Base-by-base conservation (phyloP, 805 yeast genomes). In the Candida golubevii region DNA sequence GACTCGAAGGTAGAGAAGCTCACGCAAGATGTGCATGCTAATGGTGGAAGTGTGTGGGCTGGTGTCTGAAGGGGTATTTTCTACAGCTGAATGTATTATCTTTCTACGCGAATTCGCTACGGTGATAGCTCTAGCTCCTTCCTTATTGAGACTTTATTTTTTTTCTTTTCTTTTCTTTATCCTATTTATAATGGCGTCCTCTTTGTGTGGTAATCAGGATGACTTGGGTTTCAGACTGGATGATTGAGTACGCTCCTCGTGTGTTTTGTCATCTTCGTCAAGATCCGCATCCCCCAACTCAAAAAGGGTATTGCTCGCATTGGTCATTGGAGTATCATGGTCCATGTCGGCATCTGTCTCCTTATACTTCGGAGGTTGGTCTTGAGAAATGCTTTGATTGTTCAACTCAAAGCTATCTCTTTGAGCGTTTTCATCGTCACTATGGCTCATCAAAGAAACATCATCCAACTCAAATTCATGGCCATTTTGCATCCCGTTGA, bases 1-100 rank as follows among this genome's bases (percentile, higher is more conserved):
- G 83, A 85, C 55, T 62, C 65, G 43, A 82, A 82, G 55, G 97
- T 91, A 26, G 74, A 75, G 33, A 72, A 72, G 30, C 74, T 93
- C 54, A 85, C 67, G 12, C 46, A 51, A 46, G 62, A 65, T 23
- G 70, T 71, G 26, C 58, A 65, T 45, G 43, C 60, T 40, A 63
- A 60, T 46, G 75, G 76, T 14, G 75, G 74, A 4, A 48, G 68
- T 15, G 61, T 71, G 11, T 71, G 75, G 76, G 74, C 75, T 8
- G 57, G 51, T 23, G 46, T 44, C 9, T 47, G 34, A 35, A 31
- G 23, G 23, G 23, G 23, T 18, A 18, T 18, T 18, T 18, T 18
- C 23, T 18, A 18, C 23, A 18, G 23, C 23, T 18, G 23, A 18
- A 18, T 18, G 5, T 18, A 18, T 18, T 3, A 18, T 18, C 23